Base-by-base conservation (phyloP, 305 asterid species). In the Ilex paraguariensis region DNA sequence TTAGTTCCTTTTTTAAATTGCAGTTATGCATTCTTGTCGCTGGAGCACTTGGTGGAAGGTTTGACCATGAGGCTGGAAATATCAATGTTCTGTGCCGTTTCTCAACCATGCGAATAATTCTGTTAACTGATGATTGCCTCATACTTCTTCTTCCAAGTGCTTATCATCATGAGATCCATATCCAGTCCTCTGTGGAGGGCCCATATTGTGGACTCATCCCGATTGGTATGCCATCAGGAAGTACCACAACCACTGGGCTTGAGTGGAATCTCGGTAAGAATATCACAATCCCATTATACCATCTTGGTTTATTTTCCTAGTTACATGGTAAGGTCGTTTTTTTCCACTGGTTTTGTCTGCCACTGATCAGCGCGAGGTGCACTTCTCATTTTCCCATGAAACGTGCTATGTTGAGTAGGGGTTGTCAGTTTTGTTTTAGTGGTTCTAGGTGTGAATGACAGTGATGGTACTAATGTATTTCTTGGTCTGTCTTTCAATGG, bases 1-100 rank as follows among this genome's bases (percentile, higher is more conserved):
- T 36, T 36, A 36, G 42, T 36, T 36, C 42, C 6, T 4, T 36
- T 36, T 36, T 36, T 36, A 36, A 36, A 36, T 36, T 14, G 56
- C 87, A 89, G 97, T n/a, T 84, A 56, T 82, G 85, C 81, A 79
- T 93, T 70, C 96, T 87, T 66, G 96, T 75, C 64, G 82, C 85
- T 36, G 98, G 97, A 68, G 98, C 96, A 53, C 94, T 90, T 59
- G 98, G 98, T 67, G 98, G 98, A 71, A 85, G 98, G 74, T 93
- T 90, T 69, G 97, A 93, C 70, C 99, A 93, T 53, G 97, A 93
- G 79, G 73, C 80, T 69, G 97, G 96, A 63, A 93, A 93, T 63
- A 86, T 86, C 73, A 90, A 93, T 16, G 89, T 87, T 6, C 67
- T 87, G 31, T 93, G 83, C 61, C 79, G 56, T 61, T 93, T 93